These are phyloP conservation scores for Tanacetum coccineum DNA, from an alignment of 129 eudicot species.

Conservation along the genomic window DNA sequence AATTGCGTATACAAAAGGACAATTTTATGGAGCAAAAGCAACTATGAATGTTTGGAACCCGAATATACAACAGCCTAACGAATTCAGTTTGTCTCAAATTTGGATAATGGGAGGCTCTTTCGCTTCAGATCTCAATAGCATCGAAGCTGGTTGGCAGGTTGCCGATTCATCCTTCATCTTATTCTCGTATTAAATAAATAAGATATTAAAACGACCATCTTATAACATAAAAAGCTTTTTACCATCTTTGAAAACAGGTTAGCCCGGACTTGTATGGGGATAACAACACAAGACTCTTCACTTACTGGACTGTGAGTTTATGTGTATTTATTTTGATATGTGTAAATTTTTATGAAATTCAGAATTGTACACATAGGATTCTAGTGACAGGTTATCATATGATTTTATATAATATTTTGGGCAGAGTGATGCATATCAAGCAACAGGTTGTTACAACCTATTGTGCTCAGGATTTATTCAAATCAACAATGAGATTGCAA, in stretches of 20 bases:
- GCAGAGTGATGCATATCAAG: conserved; percentile 97
- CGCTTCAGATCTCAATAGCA: conserved; percentile 78
- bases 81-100: conserved; percentile 80
- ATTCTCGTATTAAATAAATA: background rate
- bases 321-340: background rate
- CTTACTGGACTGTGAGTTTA: conserved; percentile 88
- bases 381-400: background rate
- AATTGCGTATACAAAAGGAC: conserved; percentile 76
- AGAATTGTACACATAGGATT: conserved; percentile 13
- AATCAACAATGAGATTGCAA: conserved; percentile 68
- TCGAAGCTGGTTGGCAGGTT: conserved; percentile 99
- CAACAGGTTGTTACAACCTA: conserved; percentile 95
- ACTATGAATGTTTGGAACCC: conserved; percentile 92
- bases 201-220: background rate
- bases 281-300: conserved; percentile 85
- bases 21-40: conserved; percentile 86
- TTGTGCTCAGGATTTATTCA: conserved; percentile 81
- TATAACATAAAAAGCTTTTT: background rate
- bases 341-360: no score
- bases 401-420: conserved; percentile 10
- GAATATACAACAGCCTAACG: conserved; percentile 65
- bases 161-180: background rate
- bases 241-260: conserved; percentile 46
- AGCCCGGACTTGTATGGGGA: conserved; percentile 88
- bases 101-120: conserved; percentile 90